A percentile compares a stretch with the other conserved stretches of the same genome.
Evolutionary conservation across 1,284 basidiomycete genomes (phyloP).

Genomic region (Malassezia brasiliensis): DNA sequence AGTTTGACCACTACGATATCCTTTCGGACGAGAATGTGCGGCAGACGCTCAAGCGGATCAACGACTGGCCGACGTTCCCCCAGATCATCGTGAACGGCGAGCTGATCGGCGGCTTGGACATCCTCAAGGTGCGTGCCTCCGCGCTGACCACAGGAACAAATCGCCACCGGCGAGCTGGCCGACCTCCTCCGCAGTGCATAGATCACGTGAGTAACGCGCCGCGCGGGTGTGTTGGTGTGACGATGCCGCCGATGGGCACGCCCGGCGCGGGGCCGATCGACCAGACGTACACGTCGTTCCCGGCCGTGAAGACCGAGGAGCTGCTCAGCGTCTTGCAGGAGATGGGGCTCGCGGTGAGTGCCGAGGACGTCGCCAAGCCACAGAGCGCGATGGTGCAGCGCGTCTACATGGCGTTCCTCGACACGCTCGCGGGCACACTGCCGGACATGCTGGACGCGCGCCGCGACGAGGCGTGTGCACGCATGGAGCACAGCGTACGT

Average conservation of each 20-base stretch:
- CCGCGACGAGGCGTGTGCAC: slow-evolving; percentile 21
- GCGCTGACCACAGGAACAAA: slow-evolving; percentile 23
- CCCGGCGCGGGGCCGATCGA: slow-evolving; percentile 11
- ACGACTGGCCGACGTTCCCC: slow-evolving; percentile 67
- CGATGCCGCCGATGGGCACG: not conserved
- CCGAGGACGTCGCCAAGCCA: slow-evolving; percentile 35
- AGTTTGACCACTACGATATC: slow-evolving; percentile 68
- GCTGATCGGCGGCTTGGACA: slow-evolving; percentile 60
- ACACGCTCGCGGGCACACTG: slow-evolving; percentile 30
- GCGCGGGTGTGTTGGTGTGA: not conserved
- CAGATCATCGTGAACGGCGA: slow-evolving; percentile 62
- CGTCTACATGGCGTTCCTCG: slow-evolving; percentile 36
- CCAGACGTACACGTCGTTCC: slow-evolving; percentile 39
- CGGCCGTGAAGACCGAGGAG: slow-evolving; percentile 33
- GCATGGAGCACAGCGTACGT: slow-evolving; percentile 27
- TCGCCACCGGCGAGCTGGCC: slow-evolving; percentile 55
- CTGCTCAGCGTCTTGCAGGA: slow-evolving; percentile 33
- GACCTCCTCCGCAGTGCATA: not conserved
- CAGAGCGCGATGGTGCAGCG: slow-evolving; percentile 28
- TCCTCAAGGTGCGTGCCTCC: slow-evolving; percentile 46
- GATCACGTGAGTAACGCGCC: slow-evolving; percentile 12
- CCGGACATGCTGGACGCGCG: slow-evolving; percentile 33
- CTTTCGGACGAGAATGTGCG: slow-evolving; percentile 62
- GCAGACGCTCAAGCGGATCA: slow-evolving; percentile 72
- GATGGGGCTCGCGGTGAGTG: slow-evolving; percentile 28